A percentile compares a stretch with the other conserved stretches of the same genome.
Evolutionary conservation across 192 early-diverging fungal species (phyloP).

Genomic region (Backusella liffmaniae): DNA sequence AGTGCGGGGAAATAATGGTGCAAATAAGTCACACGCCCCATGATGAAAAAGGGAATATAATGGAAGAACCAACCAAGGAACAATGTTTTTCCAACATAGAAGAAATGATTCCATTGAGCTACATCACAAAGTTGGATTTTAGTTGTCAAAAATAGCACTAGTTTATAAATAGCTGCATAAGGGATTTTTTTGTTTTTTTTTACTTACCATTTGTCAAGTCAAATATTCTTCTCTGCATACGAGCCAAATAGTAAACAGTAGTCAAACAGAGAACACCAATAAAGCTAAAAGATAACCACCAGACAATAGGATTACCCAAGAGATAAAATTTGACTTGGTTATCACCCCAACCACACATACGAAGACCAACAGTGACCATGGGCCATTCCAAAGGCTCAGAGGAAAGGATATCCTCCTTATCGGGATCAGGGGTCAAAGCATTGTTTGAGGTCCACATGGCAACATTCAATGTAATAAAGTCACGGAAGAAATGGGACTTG

Average conservation of each 20-base stretch:
- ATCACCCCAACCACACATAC: slow-evolving; percentile 95
- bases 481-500: slow-evolving; percentile 73
- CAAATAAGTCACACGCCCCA: slow-evolving; percentile 95
- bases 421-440: slow-evolving; percentile 88
- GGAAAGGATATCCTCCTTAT: slow-evolving; percentile 85
- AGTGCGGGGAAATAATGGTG: slow-evolving; percentile 98
- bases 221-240: slow-evolving; percentile 61
- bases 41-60: slow-evolving; percentile 92
- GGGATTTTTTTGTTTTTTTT: slow-evolving; percentile 13
- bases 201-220: slow-evolving; percentile 46
- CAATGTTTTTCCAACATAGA: slow-evolving; percentile 66
- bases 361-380: slow-evolving; percentile 76
- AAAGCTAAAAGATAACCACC: slow-evolving; percentile 73
- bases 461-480: slow-evolving; percentile 89
- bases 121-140: background rate
- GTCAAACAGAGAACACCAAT: slow-evolving; percentile 39
- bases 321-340: slow-evolving; percentile 84
- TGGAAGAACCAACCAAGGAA: slow-evolving; percentile 90
- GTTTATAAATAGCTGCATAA: background rate
- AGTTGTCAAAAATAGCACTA: background rate
- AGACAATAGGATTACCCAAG: slow-evolving; percentile 90
- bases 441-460: slow-evolving; percentile 98
- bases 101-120: slow-evolving; percentile 69
- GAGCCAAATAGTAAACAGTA: slow-evolving; percentile 50
- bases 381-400: slow-evolving; percentile 94